Evolutionary conservation across 2,329 filamentous ascomycete genomes (phyloP).

Genomic region (Chalaropsis ovoidea): DNA sequence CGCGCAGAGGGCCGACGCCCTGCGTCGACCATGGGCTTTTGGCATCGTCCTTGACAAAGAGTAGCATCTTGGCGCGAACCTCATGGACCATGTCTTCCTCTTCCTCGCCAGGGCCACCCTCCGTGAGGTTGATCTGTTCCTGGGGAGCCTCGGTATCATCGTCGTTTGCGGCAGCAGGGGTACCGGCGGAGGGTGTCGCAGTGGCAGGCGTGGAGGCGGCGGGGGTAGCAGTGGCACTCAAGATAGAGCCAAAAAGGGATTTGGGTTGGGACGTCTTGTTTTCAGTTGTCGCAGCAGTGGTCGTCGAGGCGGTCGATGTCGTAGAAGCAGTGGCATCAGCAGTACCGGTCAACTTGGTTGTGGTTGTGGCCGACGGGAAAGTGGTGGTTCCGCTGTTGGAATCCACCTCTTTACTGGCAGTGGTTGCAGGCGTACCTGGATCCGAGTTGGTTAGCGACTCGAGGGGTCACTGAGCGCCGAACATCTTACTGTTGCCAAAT

Average conservation of each 20-base stretch:
- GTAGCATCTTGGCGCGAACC: constrained; percentile 58
- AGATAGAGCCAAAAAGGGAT: constrained; percentile 14
- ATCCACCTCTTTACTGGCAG: constrained; percentile 20
- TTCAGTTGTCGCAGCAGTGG: background rate
- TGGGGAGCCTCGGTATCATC: constrained; percentile 49
- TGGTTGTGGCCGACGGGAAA: background rate
- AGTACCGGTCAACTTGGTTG: constrained; percentile 11
- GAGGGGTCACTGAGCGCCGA: constrained; percentile 24
- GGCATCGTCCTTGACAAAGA: constrained; percentile 44
- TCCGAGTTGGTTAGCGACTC: constrained; percentile 25
- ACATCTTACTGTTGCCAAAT: constrained; percentile 25
- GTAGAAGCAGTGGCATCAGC: constrained; percentile 11
- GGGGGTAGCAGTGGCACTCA: constrained; percentile 1
- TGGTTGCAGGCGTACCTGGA: constrained; percentile 28
- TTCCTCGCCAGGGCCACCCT: constrained; percentile 57
- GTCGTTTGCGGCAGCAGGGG: constrained; percentile 30
- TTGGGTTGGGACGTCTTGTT: background rate
- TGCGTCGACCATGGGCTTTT: constrained; percentile 56
- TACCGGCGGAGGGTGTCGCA: background rate
- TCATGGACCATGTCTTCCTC: constrained; percentile 62
- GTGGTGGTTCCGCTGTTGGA: constrained; percentile 3
- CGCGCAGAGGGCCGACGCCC: constrained; percentile 59
- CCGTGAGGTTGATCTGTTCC: constrained; percentile 60
- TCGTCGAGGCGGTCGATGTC: background rate
- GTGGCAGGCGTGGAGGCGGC: background rate